Base-by-base conservation (phyloP, 1,284 basidiomycete species). In the Prillingera fragicola region DNA sequence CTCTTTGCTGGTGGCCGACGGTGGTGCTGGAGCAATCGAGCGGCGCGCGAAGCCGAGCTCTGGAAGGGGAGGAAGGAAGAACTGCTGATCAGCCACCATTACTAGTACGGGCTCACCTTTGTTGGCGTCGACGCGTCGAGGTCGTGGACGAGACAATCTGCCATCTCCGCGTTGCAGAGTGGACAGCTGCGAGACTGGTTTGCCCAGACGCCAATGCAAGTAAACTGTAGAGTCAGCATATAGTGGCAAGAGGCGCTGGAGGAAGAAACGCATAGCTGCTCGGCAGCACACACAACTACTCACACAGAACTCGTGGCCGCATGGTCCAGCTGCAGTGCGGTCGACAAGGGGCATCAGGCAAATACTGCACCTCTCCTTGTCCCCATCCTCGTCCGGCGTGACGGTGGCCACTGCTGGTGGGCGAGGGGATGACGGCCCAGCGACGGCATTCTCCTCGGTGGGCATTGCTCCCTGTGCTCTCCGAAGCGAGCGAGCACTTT, bases 191-290 rank as follows among this genome's bases (percentile, higher is more conserved):
- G 52, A 5, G 50, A 73, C 75, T 70, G 64, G 81, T 87, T 84
- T 26, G 84, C 78, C 88, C 87, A 91, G 1, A 87, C 72, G 33
- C 84, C 73, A 14, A 91, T 77, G 65, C 88, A 92, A 48, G 85
- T 84, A 56, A 91, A 90, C 88, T 72, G 50, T n/a, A n/a, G 8
- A 13, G 22, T 33, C 31, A 52, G 41, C n/a, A n/a, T 23, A 19
- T n/a, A 19, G n/a, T 15, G 19, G 14, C n/a, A 13, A 15, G 19
- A 23, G 18, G 3, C n/a, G 12, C 21, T 7, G 24, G 15, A 25
- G 7, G 4, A 15, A 4, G 3, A 6, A 21, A 14, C 33, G 15
- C 14, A 34, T 37, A 31, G n/a, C 14, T 12, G 12, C 17, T 21
- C 15, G 10, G n/a, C 19, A 12, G 14, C 14, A 25, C 13, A 15